phyloP scores from a whole-genome alignment of 2,329 filamentous ascomycete genomes.

The Neonectria magnoliae region DNA sequence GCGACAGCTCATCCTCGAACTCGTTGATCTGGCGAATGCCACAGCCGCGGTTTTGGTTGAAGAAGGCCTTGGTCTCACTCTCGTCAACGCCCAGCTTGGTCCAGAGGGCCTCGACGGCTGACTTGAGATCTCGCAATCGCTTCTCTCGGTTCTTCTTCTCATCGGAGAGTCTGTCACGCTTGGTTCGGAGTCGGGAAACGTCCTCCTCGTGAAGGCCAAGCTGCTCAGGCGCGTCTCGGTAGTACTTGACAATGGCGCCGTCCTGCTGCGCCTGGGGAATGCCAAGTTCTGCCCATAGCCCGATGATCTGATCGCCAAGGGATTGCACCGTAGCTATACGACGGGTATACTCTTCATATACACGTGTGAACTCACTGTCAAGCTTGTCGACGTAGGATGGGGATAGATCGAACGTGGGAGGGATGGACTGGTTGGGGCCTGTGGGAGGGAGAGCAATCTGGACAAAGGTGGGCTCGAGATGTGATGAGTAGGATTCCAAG shows the following conservation, averaged over 20 bases:
- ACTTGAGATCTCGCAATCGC: constrained; percentile 77
- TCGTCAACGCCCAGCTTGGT: constrained; percentile 86
- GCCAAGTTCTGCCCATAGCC: constrained; percentile 94
- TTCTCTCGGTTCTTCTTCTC: constrained; percentile 90
- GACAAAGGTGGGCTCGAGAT: constrained; percentile 90
- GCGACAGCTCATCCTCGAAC: constrained; percentile 88
- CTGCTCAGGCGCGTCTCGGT: constrained; percentile 91
- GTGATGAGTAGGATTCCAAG: constrained; percentile 94
- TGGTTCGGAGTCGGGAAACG: constrained; percentile 74
- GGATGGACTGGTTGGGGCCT: constrained; percentile 76
- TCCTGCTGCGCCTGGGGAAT: constrained; percentile 95
- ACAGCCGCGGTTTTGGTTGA: constrained; percentile 88
- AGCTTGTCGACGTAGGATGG: constrained; percentile 86
- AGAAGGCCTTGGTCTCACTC: constrained; percentile 82
- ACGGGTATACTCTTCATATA: constrained; percentile 95
- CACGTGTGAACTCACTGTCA: constrained; percentile 89
- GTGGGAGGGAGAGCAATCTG: constrained; percentile 87
- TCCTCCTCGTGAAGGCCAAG: constrained; percentile 92
- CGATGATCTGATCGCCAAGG: constrained; percentile 85
- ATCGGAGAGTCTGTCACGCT: constrained; percentile 83
- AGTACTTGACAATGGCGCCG: constrained; percentile 84
- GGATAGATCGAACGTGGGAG: constrained; percentile 91
- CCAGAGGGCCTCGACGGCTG: constrained; percentile 88
- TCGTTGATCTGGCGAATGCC: constrained; percentile 94
- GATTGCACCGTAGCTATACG: constrained; percentile 80